Conservation (phyloP, 2,329 filamentous ascomycete species). For the Pseudogymnoascus sp. region DNA sequence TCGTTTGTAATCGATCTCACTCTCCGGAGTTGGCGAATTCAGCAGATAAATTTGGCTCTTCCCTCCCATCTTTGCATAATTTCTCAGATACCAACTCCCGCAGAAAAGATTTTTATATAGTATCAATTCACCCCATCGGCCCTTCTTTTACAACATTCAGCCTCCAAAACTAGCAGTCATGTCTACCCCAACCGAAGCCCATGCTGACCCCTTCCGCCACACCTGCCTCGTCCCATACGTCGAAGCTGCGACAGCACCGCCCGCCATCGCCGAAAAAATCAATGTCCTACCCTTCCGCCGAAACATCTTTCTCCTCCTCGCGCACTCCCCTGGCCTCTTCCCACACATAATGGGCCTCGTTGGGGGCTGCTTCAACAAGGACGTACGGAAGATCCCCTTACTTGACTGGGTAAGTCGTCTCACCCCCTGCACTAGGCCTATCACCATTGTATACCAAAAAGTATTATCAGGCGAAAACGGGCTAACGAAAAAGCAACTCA, state of each 20-base stretch:
- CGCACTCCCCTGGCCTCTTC: not conserved
- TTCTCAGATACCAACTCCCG: not conserved
- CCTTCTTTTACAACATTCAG: not conserved
- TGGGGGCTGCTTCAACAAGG: conserved; percentile 4
- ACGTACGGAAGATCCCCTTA: not conserved
- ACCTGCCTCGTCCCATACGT: not conserved
- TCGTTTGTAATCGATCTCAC: not conserved
- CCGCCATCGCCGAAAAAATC: not conserved
- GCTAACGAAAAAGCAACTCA: conserved; percentile 17
- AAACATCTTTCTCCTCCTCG: not conserved
- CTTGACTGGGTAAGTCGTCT: not conserved
- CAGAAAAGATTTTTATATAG: not conserved
- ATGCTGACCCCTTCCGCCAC: not conserved
- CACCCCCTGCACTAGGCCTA: not conserved
- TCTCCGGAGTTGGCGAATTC: not conserved
- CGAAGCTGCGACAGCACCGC: not conserved
- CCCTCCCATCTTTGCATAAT: not conserved
- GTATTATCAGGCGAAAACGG: not conserved
- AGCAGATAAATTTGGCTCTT: conserved; percentile 3
- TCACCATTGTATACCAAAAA: not conserved
- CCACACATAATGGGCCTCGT: not conserved
- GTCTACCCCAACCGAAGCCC: not conserved
- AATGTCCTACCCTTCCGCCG: not conserved
- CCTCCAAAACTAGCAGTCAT: not conserved
- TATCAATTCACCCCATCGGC: not conserved